phyloP scores from a whole-genome alignment of 1,139 yeast genomes.

The Debaryomyces singareniensis region DNA sequence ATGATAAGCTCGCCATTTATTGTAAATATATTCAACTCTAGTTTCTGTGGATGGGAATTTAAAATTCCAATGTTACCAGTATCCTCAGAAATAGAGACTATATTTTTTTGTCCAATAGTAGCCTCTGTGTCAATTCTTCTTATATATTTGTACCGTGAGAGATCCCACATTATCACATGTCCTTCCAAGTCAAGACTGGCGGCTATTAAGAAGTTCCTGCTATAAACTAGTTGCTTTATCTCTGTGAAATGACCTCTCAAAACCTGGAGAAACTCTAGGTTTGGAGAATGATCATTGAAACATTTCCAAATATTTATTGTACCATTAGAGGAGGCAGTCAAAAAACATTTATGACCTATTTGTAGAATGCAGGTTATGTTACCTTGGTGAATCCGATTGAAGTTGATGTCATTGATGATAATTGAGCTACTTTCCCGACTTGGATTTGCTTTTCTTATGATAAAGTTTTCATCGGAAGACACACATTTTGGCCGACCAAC shows the following conservation, averaged over 20 bases:
- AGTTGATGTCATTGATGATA: slow-evolving; percentile 33
- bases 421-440: slow-evolving; percentile 26
- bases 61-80: slow-evolving; percentile 47
- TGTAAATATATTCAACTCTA: slow-evolving; percentile 33
- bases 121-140: slow-evolving; percentile 38
- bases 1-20: slow-evolving; percentile 48
- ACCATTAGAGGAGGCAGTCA: slow-evolving; percentile 55
- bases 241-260: slow-evolving; percentile 49
- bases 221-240: slow-evolving; percentile 35
- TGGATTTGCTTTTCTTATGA: slow-evolving; percentile 27
- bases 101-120: no score
- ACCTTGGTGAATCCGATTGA: slow-evolving; percentile 35
- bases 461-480: slow-evolving; percentile 31
- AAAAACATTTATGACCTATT: slow-evolving; percentile 31
- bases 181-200: slow-evolving; percentile 49
- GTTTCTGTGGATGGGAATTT: slow-evolving; percentile 10
- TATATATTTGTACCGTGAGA: slow-evolving; percentile 43
- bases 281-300: slow-evolving; percentile 15
- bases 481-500: slow-evolving; percentile 37
- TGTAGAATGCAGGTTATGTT: slow-evolving; percentile 30
- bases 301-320: slow-evolving; percentile 51
- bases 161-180: slow-evolving; percentile 52
- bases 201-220: slow-evolving; percentile 47
- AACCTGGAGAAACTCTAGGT: slow-evolving; percentile 37
- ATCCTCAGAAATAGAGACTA: slow-evolving; percentile 46